Percentiles rank a stretch among this genome's conserved stretches.
Evolutionary conservation across 805 yeast species (phyloP).

Genomic region (Candida arabinofermentans): DNA sequence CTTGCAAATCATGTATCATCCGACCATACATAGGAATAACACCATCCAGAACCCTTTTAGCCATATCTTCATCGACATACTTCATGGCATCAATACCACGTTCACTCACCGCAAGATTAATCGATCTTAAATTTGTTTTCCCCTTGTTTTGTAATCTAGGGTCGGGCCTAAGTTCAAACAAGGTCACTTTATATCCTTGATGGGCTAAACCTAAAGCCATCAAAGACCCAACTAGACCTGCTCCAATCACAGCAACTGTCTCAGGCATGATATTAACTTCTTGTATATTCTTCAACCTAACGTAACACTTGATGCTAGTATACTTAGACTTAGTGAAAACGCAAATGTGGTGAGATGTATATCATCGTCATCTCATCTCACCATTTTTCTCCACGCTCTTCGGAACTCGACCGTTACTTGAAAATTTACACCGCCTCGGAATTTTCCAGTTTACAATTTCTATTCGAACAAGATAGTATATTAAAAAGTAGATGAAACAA

Average conservation of each 20-base stretch:
- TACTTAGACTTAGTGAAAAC: too few species aligned
- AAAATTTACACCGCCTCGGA: too few species aligned
- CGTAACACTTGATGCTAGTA: too few species aligned
- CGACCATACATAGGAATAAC: slow-evolving; percentile 86
- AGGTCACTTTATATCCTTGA: slow-evolving; percentile 65
- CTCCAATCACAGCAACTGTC: slow-evolving; percentile 69
- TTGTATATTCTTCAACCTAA: too few species aligned
- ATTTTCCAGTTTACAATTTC: too few species aligned
- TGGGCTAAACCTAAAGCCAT: slow-evolving; percentile 76
- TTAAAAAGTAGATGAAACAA: too few species aligned
- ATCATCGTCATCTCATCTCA: too few species aligned
- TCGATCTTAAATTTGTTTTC: slow-evolving; percentile 49
- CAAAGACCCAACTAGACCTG: slow-evolving; percentile 85
- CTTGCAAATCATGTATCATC: slow-evolving; percentile 75
- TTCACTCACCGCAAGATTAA: slow-evolving; percentile 83
- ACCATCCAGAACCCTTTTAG: slow-evolving; percentile 48
- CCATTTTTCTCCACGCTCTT: too few species aligned
- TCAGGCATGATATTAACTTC: slow-evolving; percentile 15
- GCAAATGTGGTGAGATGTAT: too few species aligned
- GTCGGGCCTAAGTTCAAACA: slow-evolving; percentile 71
- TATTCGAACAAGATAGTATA: too few species aligned
- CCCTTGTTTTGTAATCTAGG: slow-evolving; percentile 38
- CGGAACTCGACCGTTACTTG: too few species aligned
- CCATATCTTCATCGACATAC: slow-evolving; percentile 57
- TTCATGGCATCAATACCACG: slow-evolving; percentile 74